phyloP scores from a whole-genome alignment of 2,329 filamentous ascomycete species.

The Dactylellina cionopaga region DNA sequence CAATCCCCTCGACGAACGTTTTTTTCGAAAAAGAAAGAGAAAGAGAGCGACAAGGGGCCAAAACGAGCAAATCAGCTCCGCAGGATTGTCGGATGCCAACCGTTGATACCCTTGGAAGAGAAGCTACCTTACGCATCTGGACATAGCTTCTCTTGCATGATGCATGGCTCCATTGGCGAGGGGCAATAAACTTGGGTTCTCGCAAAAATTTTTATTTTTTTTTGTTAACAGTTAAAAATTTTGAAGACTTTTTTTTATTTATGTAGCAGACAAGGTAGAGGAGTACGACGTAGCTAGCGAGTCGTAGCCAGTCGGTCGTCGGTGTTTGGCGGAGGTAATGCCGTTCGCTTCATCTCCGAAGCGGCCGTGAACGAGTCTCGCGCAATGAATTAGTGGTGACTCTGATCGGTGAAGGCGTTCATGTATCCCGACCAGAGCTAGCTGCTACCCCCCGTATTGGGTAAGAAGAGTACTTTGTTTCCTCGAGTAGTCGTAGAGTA shows the following conservation, averaged over 20 bases:
- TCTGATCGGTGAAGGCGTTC: background rate
- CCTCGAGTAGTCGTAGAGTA: too few relatives aligned
- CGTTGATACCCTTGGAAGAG: slow-evolving; percentile 20
- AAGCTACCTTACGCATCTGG: slow-evolving; percentile 14
- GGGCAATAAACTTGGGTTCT: too few relatives aligned
- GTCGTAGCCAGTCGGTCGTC: background rate
- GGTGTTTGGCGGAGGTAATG: slow-evolving; percentile 19
- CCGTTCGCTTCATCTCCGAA: slow-evolving; percentile 21
- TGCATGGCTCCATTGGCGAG: slow-evolving; percentile 15
- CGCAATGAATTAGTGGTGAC: background rate
- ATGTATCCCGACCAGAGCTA: too few relatives aligned
- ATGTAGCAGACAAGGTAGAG: background rate
- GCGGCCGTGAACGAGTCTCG: too few relatives aligned
- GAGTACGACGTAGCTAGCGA: background rate
- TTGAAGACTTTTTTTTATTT: background rate
- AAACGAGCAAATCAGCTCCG: slow-evolving; percentile 49
- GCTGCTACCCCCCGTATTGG: too few relatives aligned
- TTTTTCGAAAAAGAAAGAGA: background rate
- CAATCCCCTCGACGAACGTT: slow-evolving; percentile 24
- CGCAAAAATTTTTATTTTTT: too few relatives aligned
- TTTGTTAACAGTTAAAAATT: slow-evolving; percentile 9
- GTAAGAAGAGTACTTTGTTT: too few relatives aligned
- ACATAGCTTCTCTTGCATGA: slow-evolving; percentile 20
- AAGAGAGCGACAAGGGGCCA: slow-evolving; percentile 18
- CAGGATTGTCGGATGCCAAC: slow-evolving; percentile 12